These are phyloP conservation scores for Apophysomyces ossiformis DNA, from an alignment of 371 early-diverging fungal species.

Conservation along the genomic window DNA sequence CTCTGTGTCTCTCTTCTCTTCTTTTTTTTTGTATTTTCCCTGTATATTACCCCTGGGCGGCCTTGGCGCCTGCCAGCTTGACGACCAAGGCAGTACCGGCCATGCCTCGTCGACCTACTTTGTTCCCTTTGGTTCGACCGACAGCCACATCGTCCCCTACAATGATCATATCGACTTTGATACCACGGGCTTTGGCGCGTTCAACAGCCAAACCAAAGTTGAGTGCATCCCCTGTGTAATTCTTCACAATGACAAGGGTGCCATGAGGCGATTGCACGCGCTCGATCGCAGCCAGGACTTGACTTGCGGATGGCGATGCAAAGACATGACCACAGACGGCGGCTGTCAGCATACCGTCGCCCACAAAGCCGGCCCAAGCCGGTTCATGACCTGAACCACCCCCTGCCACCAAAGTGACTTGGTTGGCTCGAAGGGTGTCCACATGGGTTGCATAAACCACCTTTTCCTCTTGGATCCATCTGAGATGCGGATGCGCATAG, in stretches of 20 bases:
- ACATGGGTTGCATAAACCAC: constrained; percentile 62
- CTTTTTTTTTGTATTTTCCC: constrained; percentile 10
- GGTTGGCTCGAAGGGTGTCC: constrained; percentile 52
- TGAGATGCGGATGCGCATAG: constrained; percentile 44
- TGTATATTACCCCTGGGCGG: constrained; percentile 53
- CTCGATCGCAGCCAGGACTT: constrained; percentile 74
- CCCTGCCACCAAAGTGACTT: constrained; percentile 81
- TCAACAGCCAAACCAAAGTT: constrained; percentile 86
- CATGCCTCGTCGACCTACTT: constrained; percentile 81
- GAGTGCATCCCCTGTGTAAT: constrained; percentile 84
- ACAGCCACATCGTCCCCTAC: constrained; percentile 86
- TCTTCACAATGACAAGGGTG: constrained; percentile 79
- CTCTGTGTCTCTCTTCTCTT: not conserved
- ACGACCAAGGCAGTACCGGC: constrained; percentile 80
- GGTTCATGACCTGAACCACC: constrained; percentile 91
- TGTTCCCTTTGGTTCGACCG: constrained; percentile 58
- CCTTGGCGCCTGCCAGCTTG: constrained; percentile 78
- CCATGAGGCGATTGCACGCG: constrained; percentile 67
- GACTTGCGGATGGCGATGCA: constrained; percentile 80
- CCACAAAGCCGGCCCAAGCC: constrained; percentile 78
- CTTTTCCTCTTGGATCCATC: constrained; percentile 38
- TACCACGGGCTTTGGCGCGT: constrained; percentile 71
- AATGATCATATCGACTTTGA: constrained; percentile 70
- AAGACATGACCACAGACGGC: constrained; percentile 86
- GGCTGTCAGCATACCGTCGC: constrained; percentile 72